These are phyloP conservation scores for Apostasia shenzhenica DNA, from an alignment of 106 monocot genomes.

Conservation along the genomic window DNA sequence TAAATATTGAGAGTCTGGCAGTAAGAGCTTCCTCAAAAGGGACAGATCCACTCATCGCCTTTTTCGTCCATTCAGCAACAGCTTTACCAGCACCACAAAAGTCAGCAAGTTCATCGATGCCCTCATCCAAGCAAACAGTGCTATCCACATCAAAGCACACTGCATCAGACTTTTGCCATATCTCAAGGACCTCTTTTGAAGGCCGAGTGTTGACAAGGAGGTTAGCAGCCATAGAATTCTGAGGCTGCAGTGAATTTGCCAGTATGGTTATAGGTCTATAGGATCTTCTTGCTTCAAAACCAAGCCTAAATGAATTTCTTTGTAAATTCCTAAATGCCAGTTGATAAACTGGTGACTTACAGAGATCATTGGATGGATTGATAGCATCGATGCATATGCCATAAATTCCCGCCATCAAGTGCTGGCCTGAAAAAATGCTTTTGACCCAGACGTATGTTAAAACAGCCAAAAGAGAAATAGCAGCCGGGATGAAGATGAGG, in stretches of 20 bases:
- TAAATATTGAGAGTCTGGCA: slow-evolving; percentile 82
- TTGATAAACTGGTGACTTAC: slow-evolving; percentile 10
- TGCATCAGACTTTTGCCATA: slow-evolving; percentile 74
- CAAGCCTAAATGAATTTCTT: slow-evolving; percentile 1
- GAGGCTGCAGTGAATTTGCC: slow-evolving; percentile 13
- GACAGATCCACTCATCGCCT: slow-evolving; percentile 94
- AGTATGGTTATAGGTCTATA: slow-evolving; percentile 20
- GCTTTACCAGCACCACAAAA: slow-evolving; percentile 95
- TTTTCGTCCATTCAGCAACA: slow-evolving; percentile 94
- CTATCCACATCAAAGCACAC: slow-evolving; percentile 99
- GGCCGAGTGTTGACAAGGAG: slow-evolving; percentile 28
- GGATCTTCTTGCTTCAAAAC: slow-evolving; percentile 4
- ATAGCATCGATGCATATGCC: slow-evolving; percentile 2
- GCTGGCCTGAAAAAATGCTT: neutral
- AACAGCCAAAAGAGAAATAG: too few species aligned
- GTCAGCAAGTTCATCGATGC: slow-evolving; percentile 93
- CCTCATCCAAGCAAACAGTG: slow-evolving; percentile 94
- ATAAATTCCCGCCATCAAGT: slow-evolving; percentile 19
- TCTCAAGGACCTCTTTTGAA: slow-evolving; percentile 60
- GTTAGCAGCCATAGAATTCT: slow-evolving; percentile 5
- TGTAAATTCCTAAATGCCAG: slow-evolving; percentile 3
- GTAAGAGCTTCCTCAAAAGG: slow-evolving; percentile 93
- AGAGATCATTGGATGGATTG: neutral
- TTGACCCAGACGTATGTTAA: too few species aligned
- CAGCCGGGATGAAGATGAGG: too few species aligned